Conservation (phyloP, 768 basidiomycete species). For the button mushroom (Agaricus bisporus) region DNA sequence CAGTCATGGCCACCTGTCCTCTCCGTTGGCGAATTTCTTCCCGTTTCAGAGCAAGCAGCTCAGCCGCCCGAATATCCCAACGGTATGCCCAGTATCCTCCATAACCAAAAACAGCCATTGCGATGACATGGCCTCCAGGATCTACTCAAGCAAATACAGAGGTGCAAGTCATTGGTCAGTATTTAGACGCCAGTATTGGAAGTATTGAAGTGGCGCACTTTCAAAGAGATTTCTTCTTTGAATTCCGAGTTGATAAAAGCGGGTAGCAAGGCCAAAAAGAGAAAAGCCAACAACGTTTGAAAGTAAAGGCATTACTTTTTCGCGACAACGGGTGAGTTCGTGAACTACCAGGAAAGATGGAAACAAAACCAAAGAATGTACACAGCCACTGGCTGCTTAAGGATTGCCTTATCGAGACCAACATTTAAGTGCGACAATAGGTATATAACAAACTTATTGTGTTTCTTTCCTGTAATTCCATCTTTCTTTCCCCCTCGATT, state of each 20-base stretch:
- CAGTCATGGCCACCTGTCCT: slow-evolving; percentile 22
- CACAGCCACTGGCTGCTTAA: slow-evolving; percentile 31
- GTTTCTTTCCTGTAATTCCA: slow-evolving; percentile 1
- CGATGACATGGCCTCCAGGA: slow-evolving; percentile 61
- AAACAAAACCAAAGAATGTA: slow-evolving; percentile 23
- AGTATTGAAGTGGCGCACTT: slow-evolving; percentile 45
- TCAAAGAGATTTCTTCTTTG: slow-evolving; percentile 73
- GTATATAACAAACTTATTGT: not conserved
- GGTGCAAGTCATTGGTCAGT: slow-evolving; percentile 1
- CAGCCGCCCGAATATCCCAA: slow-evolving; percentile 59
- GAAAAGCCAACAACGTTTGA: slow-evolving; percentile 74
- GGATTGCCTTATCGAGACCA: not conserved
- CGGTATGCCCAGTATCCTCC: slow-evolving; percentile 70
- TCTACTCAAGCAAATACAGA: slow-evolving; percentile 36
- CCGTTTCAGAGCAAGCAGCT: slow-evolving; percentile 58
- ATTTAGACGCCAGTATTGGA: not conserved
- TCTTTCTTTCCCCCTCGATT: slow-evolving; percentile 3
- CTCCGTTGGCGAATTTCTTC: slow-evolving; percentile 51
- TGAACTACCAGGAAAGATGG: slow-evolving; percentile 8
- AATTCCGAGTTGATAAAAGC: slow-evolving; percentile 84
- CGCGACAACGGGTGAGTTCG: slow-evolving; percentile 11
- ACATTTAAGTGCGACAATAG: not conserved
- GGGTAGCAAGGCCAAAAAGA: slow-evolving; percentile 72
- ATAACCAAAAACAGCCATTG: slow-evolving; percentile 66
- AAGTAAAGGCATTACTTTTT: slow-evolving; percentile 52